These are phyloP conservation scores for Scytalidium sp. DNA, from an alignment of 2,329 filamentous ascomycete genomes.

Conservation along the genomic window DNA sequence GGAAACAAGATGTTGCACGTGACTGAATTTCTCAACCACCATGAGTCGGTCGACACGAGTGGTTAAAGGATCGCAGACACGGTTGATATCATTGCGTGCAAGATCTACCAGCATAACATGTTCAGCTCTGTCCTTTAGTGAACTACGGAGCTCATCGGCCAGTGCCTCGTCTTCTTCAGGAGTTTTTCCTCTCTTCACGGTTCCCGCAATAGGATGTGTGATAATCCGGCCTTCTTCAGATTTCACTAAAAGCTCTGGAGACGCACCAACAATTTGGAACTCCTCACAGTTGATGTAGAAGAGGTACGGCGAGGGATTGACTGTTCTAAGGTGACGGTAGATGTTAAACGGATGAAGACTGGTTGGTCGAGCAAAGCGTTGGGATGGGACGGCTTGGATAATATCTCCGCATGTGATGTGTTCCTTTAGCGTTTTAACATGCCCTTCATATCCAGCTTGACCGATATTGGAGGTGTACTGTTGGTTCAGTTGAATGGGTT, in stretches of 20 bases:
- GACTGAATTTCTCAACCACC: constrained; percentile 91
- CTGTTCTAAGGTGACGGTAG: constrained; percentile 92
- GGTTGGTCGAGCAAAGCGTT: constrained; percentile 87
- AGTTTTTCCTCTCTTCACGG: constrained; percentile 81
- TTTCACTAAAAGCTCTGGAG: constrained; percentile 92
- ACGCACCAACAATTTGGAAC: constrained; percentile 94
- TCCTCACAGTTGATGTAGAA: constrained; percentile 92
- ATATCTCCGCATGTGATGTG: constrained; percentile 93
- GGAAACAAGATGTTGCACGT: constrained; percentile 95
- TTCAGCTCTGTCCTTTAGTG: constrained; percentile 87
- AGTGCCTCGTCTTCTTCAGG: constrained; percentile 78
- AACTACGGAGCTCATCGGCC: constrained; percentile 72
- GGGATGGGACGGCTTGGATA: constrained; percentile 95
- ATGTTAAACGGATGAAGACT: constrained; percentile 96
- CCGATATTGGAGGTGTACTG: constrained; percentile 93
- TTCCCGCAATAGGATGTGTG: constrained; percentile 95
- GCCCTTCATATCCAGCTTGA: constrained; percentile 80
- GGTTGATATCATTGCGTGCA: constrained; percentile 93
- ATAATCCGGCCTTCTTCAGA: constrained; percentile 83
- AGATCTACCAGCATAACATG: constrained; percentile 98
- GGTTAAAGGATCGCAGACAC: constrained; percentile 85
- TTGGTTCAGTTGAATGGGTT: constrained; percentile 67
- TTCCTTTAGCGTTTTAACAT: constrained; percentile 81
- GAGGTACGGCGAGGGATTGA: constrained; percentile 95
- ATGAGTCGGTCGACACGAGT: constrained; percentile 92